phyloP scores from a whole-genome alignment of 805 yeast species.

The Saccharomyces mikatae region DNA sequence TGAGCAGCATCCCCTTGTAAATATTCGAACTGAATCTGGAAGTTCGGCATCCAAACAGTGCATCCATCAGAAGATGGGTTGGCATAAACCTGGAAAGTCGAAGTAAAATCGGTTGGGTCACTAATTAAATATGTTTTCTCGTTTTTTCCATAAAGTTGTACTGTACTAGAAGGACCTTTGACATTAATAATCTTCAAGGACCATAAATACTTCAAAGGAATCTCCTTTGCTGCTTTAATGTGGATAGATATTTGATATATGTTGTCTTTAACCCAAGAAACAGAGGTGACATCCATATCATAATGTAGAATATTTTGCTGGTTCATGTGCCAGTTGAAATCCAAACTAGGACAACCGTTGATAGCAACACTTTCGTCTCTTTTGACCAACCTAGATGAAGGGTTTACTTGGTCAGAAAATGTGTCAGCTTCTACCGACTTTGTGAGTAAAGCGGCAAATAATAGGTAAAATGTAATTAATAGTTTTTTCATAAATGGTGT shows the following conservation, averaged over 20 bases:
- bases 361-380: background rate
- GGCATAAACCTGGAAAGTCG: constrained; percentile 14
- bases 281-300: constrained; percentile 8
- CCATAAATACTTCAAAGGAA: constrained; percentile 11
- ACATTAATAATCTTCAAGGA: constrained; percentile 13
- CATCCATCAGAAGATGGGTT: constrained; percentile 2
- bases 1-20: constrained; percentile 6
- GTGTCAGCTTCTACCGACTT: background rate
- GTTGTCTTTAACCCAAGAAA: constrained; percentile 7
- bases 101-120: constrained; percentile 17
- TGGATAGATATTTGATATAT: constrained; percentile 15
- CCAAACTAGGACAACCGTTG: constrained; percentile 16
- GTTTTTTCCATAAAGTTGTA: constrained; percentile 13
- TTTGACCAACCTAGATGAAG: background rate
- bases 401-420: background rate
- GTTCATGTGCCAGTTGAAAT: constrained; percentile 8
- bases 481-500: background rate
- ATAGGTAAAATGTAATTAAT: background rate
- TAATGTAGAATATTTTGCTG: constrained; percentile 8
- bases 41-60: constrained; percentile 15
- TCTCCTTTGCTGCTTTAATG: constrained; percentile 10
- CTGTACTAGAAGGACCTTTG: constrained; percentile 10
- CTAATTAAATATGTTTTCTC: constrained; percentile 8
- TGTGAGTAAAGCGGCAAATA: background rate
- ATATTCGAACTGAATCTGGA: constrained; percentile 16